Base-by-base conservation (phyloP, 345 rosid species). In the Salix udensis region DNA sequence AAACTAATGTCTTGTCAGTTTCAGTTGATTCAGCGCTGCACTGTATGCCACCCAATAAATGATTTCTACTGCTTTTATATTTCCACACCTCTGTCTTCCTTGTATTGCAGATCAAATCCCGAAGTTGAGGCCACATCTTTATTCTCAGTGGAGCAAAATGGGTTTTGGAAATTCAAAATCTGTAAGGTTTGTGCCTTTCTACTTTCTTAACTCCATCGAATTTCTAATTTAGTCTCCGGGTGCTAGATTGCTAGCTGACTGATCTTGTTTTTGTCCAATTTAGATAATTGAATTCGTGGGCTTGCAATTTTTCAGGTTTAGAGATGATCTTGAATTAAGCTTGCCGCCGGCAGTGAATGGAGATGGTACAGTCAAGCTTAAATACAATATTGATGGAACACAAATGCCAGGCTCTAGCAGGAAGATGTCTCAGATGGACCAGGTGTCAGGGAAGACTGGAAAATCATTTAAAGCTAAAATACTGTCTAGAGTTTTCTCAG, bases 401-500 rank as follows among this genome's bases (percentile, higher is more conserved):
- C 85, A 86, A 77, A 76, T 79, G 66, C 68, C 87, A 1, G 87
- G 79, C 61, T 67, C 82, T 15, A 75, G 79, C 75, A 50, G 73
- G 53, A 80, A 37, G 64, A 85, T 50, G 53, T 69, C 76, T 5
- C 72, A 84, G 55, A 85, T 77, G 71, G 76, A 31, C 5, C 34
- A 76, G 79, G 53, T 70, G 19, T 19, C 77, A 3, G 73, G 37
- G 74, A 80, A 31, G 72, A 28, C 61, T 18, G 85, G 83, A 68
- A 91, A 83, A 77, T 88, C 88, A 50, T 74, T 88, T 34, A 90
- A 90, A 83, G 88, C 90, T 28, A 94, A 85, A 89, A 95, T 90
- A 36, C 85, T 91, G 28, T 89, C 88, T 1, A 86, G 97, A 70
- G 93, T 91, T 30, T 94, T 92, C 80, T 88, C 97, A 0, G 96